These are phyloP conservation scores for Cryptococcus neoformans DNA, from an alignment of 1,284 basidiomycete genomes.

Conservation along the genomic window DNA sequence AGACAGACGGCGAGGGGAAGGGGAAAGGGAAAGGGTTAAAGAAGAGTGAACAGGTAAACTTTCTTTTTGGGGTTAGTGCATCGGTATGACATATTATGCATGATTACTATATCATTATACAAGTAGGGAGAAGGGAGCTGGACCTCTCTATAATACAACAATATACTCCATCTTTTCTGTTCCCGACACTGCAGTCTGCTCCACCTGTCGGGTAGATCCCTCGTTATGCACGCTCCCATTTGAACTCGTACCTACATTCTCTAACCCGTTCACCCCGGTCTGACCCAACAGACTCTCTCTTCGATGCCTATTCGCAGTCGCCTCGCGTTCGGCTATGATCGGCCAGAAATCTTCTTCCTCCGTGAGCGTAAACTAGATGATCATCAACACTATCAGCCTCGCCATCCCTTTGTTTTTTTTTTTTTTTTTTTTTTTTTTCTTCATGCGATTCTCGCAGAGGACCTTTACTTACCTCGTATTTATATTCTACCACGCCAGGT, in stretches of 20 bases:
- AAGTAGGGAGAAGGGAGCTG: not conserved
- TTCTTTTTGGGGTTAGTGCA: no score
- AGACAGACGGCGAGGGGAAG: not conserved
- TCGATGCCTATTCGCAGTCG: constrained; percentile 5
- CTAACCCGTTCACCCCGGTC: no score
- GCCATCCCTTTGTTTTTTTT: not conserved
- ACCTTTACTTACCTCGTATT: constrained; percentile 18
- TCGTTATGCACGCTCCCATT: no score
- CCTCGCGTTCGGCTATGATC: constrained; percentile 23
- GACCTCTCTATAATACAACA: not conserved
- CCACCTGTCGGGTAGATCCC: no score
- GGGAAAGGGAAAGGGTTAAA: no score
- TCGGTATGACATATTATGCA: no score
- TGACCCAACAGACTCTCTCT: constrained; percentile 6
- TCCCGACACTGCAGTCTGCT: no score
- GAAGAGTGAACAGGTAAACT: no score
- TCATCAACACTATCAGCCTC: not conserved
- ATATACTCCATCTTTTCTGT: no score
- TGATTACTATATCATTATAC: no score
- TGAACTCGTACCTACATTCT: no score
- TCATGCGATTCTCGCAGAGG: not conserved
- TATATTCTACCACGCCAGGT: constrained; percentile 17
- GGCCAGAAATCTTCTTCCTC: constrained; percentile 31
- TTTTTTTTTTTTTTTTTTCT: no score
- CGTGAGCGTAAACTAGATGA: constrained; percentile 18